Evolutionary conservation across 176 grass and related monocot genomes (phyloP), one percentile per base, ranked within the genome.

Genomic region (Musa beccarii): DNA sequence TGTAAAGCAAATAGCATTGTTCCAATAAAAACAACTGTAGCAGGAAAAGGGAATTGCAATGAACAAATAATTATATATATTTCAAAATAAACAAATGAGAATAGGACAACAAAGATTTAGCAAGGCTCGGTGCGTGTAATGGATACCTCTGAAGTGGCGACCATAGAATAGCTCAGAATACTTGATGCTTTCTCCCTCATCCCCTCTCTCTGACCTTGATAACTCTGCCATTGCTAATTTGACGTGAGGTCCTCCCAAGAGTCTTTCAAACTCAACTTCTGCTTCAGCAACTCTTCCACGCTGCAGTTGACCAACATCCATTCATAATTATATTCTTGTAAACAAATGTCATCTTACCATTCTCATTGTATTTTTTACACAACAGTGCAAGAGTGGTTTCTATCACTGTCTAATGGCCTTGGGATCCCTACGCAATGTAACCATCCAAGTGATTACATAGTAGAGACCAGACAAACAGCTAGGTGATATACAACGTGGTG

Each of bases 11-110:
- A 99, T 72, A 99, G 90, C 84, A 71, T 86, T 80, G 89, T 79
- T 81, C 96, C 96, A 95, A 95, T 89, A 95, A 99, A 99, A 93
- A 99, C 91, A 93, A 99, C 96, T 99, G 96, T 86, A 89, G 76
- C 80, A 95, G 88, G 90, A 91, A 85, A 64, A 77, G 79, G 68
- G 57, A 91, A 79, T 90, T 89, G 83, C 78, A 94, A 91, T 90
- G 82, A 86, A 94, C 83, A 89, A 83, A 89, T 65, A 68, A 76
- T 49, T 17, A 52, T 22, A 49, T 51, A 51, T 51, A 43, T 43
- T 43, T 43, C 23, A 19, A 52, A 11, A 75, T 43, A 55, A 19
- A 13, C 26, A 75, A 65, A 26, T 22, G 12, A 13, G 10, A 77
- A 64, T 52, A 52, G 52, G 17, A 6, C 57, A 51, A 8, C 21